These are phyloP conservation scores for Urostyla sp. DNA, from an alignment of 73 alveolate genomes.

Conservation along the genomic window DNA sequence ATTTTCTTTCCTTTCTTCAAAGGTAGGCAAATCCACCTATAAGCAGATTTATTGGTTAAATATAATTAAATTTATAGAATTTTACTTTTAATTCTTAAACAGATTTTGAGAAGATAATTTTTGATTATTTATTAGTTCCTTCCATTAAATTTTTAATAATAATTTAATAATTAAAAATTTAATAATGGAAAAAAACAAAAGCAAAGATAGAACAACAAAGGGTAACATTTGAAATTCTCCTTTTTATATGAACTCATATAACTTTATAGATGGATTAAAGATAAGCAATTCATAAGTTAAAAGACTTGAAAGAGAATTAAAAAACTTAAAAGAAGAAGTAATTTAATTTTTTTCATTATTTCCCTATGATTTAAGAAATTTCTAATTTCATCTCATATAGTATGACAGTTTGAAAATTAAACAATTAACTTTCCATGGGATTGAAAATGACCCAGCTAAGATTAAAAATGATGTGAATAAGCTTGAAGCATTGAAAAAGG, in stretches of 20 bases:
- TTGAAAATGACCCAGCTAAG: conserved; percentile 51
- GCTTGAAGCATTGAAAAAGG: conserved; percentile 49
- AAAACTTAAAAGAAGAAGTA: conserved; percentile 48
- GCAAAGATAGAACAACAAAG: conserved; percentile 37
- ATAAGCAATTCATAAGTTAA: conserved; percentile 45
- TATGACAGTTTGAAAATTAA: conserved; percentile 39
- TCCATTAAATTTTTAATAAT: conserved; percentile 17
- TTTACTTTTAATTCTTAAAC: conserved; percentile 20
- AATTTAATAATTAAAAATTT: neutral
- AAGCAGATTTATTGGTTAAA: neutral
- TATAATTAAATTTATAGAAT: neutral
- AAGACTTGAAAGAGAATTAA: conserved; percentile 28
- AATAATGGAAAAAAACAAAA: conserved; percentile 29
- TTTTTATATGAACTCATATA: neutral
- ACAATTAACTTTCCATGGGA: conserved; percentile 38
- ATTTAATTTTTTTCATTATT: neutral
- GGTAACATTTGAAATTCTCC: neutral
- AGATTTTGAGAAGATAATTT: conserved; percentile 15
- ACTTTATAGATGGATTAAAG: conserved; percentile 43
- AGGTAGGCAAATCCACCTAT: conserved; percentile 66
- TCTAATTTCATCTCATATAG: neutral
- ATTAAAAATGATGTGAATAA: conserved; percentile 23
- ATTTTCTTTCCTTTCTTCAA: conserved; percentile 73
- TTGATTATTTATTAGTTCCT: neutral
- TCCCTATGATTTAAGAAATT: neutral